Conservation (phyloP, 2,329 filamentous ascomycete species). For the Fusarium miscanthi region DNA sequence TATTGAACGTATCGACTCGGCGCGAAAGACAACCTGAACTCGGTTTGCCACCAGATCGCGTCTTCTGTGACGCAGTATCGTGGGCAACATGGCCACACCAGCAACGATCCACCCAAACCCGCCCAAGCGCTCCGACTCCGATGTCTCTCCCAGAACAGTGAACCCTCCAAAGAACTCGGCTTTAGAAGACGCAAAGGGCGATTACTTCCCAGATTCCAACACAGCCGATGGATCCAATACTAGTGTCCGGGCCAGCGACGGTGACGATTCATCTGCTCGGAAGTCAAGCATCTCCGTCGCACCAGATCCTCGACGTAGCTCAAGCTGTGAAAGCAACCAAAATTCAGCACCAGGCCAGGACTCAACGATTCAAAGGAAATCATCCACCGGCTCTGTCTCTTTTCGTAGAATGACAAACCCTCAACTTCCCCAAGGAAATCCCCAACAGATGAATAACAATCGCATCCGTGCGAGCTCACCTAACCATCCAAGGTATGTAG, state of each 20-base stretch:
- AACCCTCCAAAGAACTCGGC: conserved; percentile 34
- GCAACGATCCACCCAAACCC: conserved; percentile 40
- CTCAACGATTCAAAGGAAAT: conserved; percentile 52
- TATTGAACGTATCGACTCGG: conserved; percentile 4
- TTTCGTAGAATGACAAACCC: conserved; percentile 59
- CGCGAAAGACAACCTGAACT: not conserved
- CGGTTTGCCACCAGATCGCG: not conserved
- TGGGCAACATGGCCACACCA: conserved; percentile 36
- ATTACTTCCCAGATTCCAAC: conserved; percentile 45
- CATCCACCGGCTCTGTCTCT: conserved; percentile 60
- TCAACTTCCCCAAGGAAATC: conserved; percentile 60
- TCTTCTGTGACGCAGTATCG: conserved; percentile 3
- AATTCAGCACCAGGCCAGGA: conserved; percentile 34
- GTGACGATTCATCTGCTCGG: conserved; percentile 48
- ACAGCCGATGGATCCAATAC: conserved; percentile 42
- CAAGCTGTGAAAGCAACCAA: conserved; percentile 43
- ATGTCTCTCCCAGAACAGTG: conserved; percentile 56
- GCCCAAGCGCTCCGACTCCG: conserved; percentile 53
- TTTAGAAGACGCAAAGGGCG: conserved; percentile 17
- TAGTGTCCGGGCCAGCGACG: conserved; percentile 42
- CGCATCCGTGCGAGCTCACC: conserved; percentile 61
- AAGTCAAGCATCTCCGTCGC: conserved; percentile 52
- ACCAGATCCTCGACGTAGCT: conserved; percentile 48
- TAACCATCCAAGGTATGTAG: conserved; percentile 59
- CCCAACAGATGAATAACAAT: conserved; percentile 56